Base-by-base conservation (phyloP, 768 basidiomycete species). In the Thelephora ganbajun region DNA sequence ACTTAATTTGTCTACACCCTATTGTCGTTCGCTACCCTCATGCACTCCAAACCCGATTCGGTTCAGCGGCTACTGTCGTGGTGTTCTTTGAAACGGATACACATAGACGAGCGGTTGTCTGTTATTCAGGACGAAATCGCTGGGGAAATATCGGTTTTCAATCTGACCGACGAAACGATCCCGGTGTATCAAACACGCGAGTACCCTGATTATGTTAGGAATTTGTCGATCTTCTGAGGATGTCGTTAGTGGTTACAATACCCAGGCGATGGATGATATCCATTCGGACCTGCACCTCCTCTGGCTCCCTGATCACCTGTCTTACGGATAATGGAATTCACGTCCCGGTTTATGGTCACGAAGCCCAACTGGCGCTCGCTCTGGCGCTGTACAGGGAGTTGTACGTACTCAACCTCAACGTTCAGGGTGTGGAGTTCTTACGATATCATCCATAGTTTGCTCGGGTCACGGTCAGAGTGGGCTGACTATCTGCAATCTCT, bases 401-500 rank as follows among this genome's bases (percentile, higher is more conserved):
- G 83, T 83, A 58, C 64, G 74, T 30, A 30, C 26, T 64, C 48
- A 54, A 49, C 45, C 48, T 41, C 37, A 48, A 48, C 16, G 6
- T 35, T 11, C 47, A 9, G 11, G 3, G 11, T 37, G 39, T 41
- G 33, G 44, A 51, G 19, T 34, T 46, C 26, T 36, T 23, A 33
- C 51, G 49, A 23, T 33, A 51, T 46, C 26, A 47, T 44, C 48
- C 35, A 33, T 14, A n/a, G 12, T 19, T 44, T 12, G 13, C 64
- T 59, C 47, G 74, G 72, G 33, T 39, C 58, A 42, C 46, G 48
- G 20, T 85, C 83, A 7, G 66, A 65, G 37, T 87, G 82, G 80
- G 68, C 61, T 53, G 74, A 71, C 41, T 87, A 86, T 61, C 57
- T 87, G 5, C 73, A 80, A 53, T 77, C 77, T 11, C 65, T 87